Base-by-base conservation (phyloP, 1,139 yeast genomes). In the Taiozyma sp. region DNA sequence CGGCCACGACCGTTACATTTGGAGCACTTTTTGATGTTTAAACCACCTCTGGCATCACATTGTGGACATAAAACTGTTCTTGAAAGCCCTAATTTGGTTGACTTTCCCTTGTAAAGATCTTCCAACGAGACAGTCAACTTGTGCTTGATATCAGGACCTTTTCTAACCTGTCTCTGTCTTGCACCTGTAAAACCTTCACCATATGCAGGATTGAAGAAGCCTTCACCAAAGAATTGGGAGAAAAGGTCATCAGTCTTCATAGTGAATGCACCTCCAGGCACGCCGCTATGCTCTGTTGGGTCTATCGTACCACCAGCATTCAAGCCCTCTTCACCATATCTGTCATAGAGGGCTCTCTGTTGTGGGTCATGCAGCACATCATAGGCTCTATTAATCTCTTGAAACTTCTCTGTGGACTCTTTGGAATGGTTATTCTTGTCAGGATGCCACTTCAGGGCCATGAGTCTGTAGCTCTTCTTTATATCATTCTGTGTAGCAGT, bases 401-500 rank as follows among this genome's bases (percentile, higher is more conserved):
- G 82, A 62, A 82, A 82, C 65, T 73, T 77, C 61, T 75, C 79
- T 43, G 83, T 83, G 3, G 85, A 80, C 42, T 66, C 68, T 62
- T 77, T 78, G 2, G 74, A 68, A 42, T 69, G 71, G 69, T 57
- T 61, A 48, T 67, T 69, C 64, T 88, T 89, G 63, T 89, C 97
- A 0, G 97, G 97, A 65, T 89, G 97, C 44, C 78, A 67, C 11
- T 68, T 64, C 4, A 89, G 68, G 10, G 90, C 73, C 37, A 76
- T 76, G n/a, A 64, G 64, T 51, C 77, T 76, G 61, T 88, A 90
- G 0, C 91, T 89, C 35, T 66, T 66, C 60, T 81, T 83, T 42
- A 90, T 74, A 19, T 78, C 82, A 1, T 55, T 56, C 0, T 62
- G 62, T 0, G 70, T 52, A 1, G 82, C 75, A 9, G 67, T 67